phyloP scores from a whole-genome alignment of 768 basidiomycete genomes.

The Gelatoporia subvermispora region DNA sequence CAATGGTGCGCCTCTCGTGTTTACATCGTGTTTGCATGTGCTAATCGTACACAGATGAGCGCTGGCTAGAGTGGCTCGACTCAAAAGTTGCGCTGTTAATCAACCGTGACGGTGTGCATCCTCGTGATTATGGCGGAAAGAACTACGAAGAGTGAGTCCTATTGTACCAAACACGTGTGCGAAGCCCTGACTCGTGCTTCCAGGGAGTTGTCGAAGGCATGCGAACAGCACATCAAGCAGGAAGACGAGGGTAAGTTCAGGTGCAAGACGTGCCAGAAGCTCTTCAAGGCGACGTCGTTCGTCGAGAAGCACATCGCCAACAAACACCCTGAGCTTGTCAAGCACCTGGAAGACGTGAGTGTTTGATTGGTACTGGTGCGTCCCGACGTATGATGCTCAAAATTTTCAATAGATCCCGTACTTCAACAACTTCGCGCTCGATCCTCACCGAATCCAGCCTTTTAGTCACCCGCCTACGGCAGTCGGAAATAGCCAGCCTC shows the following conservation, averaged over 20 bases:
- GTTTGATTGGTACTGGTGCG: not conserved
- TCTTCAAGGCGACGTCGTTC: conserved; percentile 96
- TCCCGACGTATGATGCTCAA: not conserved
- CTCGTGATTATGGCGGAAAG: conserved; percentile 86
- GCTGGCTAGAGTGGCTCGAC: conserved; percentile 89
- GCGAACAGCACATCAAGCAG: conserved; percentile 81
- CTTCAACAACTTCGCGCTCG: conserved; percentile 95
- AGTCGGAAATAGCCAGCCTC: conserved; percentile 62
- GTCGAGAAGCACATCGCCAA: conserved; percentile 96
- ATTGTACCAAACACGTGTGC: not conserved
- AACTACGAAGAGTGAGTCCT: conserved; percentile 77
- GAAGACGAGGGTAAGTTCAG: conserved; percentile 97
- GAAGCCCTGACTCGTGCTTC: conserved; percentile 12
- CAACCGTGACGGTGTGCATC: conserved; percentile 74
- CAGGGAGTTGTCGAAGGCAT: conserved; percentile 78
- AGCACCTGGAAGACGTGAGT: conserved; percentile 78
- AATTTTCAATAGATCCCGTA: conserved; percentile 60
- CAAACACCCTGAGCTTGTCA: conserved; percentile 87
- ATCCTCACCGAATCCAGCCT: conserved; percentile 88
- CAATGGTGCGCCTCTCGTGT: conserved; percentile 51
- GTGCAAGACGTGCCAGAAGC: conserved; percentile 93
- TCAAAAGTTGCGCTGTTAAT: conserved; percentile 79
- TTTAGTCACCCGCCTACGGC: conserved; percentile 72
- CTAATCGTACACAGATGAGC: conserved; percentile 52
- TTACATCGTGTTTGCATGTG: conserved; percentile 7